phyloP scores from a whole-genome alignment of 108 stramenopile genomes.

The Nitzschia sp. region DNA sequence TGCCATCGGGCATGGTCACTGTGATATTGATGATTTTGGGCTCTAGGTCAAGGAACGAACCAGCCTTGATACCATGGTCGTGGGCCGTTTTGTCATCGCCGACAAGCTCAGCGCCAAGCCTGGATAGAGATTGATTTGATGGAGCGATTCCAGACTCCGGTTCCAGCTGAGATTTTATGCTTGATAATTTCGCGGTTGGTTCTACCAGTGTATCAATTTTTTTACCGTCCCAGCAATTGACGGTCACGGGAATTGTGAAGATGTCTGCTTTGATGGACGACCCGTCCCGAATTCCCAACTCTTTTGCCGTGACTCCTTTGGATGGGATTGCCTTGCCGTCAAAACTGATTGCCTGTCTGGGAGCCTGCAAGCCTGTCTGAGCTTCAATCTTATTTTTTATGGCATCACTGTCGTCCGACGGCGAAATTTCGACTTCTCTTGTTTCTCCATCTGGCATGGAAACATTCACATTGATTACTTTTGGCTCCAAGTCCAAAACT shows the following conservation, averaged over 20 bases:
- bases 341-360: constrained; percentile 15
- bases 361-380: constrained; percentile 8
- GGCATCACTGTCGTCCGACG: constrained; percentile 7
- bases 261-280: constrained; percentile 11
- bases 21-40: constrained; percentile 5
- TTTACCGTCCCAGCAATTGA: constrained; percentile 19
- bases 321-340: constrained; percentile 16
- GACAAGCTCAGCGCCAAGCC: constrained; percentile 9
- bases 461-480: constrained; percentile 1
- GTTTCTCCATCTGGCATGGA: constrained; percentile 13
- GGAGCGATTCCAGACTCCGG: constrained; percentile 11
- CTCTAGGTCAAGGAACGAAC: constrained; percentile 26
- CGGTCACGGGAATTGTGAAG: constrained; percentile 22
- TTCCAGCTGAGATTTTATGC: constrained; percentile 22
- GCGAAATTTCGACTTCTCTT: background rate
- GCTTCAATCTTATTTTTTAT: constrained; percentile 21
- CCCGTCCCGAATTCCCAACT: constrained; percentile 17
- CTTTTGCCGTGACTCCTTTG: constrained; percentile 10
- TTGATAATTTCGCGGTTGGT: constrained; percentile 1
- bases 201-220: constrained; percentile 10
- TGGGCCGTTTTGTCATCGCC: constrained; percentile 17
- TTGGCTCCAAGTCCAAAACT: constrained; percentile 22
- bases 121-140: constrained; percentile 18
- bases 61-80: constrained; percentile 25
- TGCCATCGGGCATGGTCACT: constrained; percentile 22